phyloP scores from a whole-genome alignment of 192 early-diverging fungal genomes.

The Coemansia sp. region DNA sequence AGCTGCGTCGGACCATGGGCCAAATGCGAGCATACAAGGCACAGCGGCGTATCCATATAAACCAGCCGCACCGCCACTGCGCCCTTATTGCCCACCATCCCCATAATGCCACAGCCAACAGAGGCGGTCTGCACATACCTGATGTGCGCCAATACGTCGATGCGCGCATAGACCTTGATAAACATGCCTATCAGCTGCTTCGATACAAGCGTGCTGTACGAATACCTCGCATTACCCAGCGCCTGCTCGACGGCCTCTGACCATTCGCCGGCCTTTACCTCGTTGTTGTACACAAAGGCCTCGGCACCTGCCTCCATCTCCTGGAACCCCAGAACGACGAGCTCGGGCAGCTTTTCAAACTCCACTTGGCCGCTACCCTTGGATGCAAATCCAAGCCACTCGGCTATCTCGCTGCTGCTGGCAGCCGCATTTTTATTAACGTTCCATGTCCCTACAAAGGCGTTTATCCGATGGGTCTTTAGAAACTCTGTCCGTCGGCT shows the following conservation, averaged over 20 bases:
- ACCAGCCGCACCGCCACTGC: constrained; percentile 78
- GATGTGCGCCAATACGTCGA: constrained; percentile 53
- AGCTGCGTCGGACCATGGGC: constrained; percentile 77
- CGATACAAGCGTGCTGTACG: constrained; percentile 66
- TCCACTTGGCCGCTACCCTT: constrained; percentile 19
- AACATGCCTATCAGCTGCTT: constrained; percentile 90
- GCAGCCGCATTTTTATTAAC: constrained; percentile 73
- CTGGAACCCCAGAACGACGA: constrained; percentile 70
- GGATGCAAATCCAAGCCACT: constrained; percentile 61
- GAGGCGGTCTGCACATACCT: constrained; percentile 63
- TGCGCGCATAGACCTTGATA: constrained; percentile 73
- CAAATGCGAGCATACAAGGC: constrained; percentile 88
- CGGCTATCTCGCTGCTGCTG: constrained; percentile 43
- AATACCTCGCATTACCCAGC: constrained; percentile 54
- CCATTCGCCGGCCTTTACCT: constrained; percentile 80
- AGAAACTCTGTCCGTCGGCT: constrained; percentile 39
- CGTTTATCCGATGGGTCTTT: constrained; percentile 23
- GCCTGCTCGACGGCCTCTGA: constrained; percentile 64
- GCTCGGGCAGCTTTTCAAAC: constrained; percentile 22
- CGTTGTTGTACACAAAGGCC: constrained; percentile 80
- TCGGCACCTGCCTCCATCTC: constrained; percentile 85
- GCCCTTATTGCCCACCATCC: constrained; percentile 93
- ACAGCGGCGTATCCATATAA: constrained; percentile 74
- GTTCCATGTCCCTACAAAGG: constrained; percentile 89
- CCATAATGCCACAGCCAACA: constrained; percentile 83